Evolutionary conservation across 768 basidiomycete species (phyloP).

Genomic region (Pleurotus tuoliensis): DNA sequence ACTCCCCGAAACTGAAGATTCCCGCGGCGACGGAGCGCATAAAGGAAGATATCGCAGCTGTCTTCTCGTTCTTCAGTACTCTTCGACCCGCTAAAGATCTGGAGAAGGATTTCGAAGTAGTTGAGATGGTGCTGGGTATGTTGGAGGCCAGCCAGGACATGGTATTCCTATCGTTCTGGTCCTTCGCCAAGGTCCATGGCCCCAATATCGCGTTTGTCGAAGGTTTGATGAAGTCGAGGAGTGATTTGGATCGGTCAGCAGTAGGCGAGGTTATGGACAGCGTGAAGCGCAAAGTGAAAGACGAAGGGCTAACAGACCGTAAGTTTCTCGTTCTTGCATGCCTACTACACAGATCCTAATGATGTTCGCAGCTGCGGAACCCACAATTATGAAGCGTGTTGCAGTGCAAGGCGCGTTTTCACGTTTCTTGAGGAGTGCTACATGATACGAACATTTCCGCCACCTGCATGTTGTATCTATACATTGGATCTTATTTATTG

Average conservation of each 20-base stretch:
- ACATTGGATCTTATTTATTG: slow-evolving; percentile 16
- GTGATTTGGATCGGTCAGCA: slow-evolving; percentile 86
- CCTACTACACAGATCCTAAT: slow-evolving; percentile 9
- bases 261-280: slow-evolving; percentile 93
- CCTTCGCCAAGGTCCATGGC: slow-evolving; percentile 90
- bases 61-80: slow-evolving; percentile 76
- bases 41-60: slow-evolving; percentile 72
- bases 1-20: slow-evolving; percentile 81
- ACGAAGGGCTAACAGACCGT: slow-evolving; percentile 83
- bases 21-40: slow-evolving; percentile 83
- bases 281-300: slow-evolving; percentile 87
- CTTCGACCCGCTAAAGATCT: slow-evolving; percentile 78
- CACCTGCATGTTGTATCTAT: slow-evolving; percentile 14
- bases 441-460: slow-evolving; percentile 23
- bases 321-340: slow-evolving; percentile 27
- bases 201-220: slow-evolving; percentile 92
- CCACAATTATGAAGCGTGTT: slow-evolving; percentile 91
- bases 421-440: slow-evolving; percentile 55
- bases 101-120: slow-evolving; percentile 77
- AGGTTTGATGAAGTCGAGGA: slow-evolving; percentile 81
- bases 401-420: slow-evolving; percentile 72
- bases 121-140: slow-evolving; percentile 79
- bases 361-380: slow-evolving; percentile 57
- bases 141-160: slow-evolving; percentile 85
- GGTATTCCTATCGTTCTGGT: slow-evolving; percentile 90